Evolutionary conservation across 306 rosid genomes (phyloP).

Genomic region (Quercus gilva): DNA sequence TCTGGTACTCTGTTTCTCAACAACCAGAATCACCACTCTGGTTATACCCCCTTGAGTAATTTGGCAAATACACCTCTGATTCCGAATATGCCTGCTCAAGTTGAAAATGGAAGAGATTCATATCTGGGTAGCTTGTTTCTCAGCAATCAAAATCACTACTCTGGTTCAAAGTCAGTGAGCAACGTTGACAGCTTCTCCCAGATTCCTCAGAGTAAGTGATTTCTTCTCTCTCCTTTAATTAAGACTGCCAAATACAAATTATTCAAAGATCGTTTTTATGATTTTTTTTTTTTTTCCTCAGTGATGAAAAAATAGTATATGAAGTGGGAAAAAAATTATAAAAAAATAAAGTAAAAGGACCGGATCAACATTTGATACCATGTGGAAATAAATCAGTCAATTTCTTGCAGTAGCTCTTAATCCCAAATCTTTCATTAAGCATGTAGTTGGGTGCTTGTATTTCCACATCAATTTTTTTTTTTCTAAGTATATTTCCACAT

Average conservation of each 20-base stretch:
- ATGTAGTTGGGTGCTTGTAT: not conserved
- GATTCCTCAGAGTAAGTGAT: constrained; percentile 44
- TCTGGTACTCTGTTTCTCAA: constrained; percentile 9
- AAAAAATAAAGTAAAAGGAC: too few relatives aligned
- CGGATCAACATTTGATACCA: not conserved
- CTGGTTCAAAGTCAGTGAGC: constrained; percentile 34
- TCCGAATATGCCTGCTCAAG: constrained; percentile 32
- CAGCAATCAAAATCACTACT: constrained; percentile 28
- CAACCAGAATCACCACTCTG: constrained; percentile 19
- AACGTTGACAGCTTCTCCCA: constrained; percentile 34
- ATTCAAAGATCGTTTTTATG: not conserved
- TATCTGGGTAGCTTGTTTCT: constrained; percentile 30
- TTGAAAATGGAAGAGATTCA: constrained; percentile 23
- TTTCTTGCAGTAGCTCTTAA: not conserved
- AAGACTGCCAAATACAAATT: not conserved
- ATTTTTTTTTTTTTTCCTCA: not conserved
- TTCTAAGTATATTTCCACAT: not conserved
- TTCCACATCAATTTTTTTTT: not conserved
- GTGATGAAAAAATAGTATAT: not conserved
- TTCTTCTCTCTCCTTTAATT: constrained; percentile 5
- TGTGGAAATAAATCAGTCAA: not conserved
- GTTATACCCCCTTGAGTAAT: constrained; percentile 15
- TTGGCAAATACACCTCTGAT: constrained; percentile 26
- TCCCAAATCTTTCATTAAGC: not conserved
- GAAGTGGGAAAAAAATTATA: too few relatives aligned